phyloP scores from a whole-genome alignment of 148 eudicot genomes.

The Cornus controversa region DNA sequence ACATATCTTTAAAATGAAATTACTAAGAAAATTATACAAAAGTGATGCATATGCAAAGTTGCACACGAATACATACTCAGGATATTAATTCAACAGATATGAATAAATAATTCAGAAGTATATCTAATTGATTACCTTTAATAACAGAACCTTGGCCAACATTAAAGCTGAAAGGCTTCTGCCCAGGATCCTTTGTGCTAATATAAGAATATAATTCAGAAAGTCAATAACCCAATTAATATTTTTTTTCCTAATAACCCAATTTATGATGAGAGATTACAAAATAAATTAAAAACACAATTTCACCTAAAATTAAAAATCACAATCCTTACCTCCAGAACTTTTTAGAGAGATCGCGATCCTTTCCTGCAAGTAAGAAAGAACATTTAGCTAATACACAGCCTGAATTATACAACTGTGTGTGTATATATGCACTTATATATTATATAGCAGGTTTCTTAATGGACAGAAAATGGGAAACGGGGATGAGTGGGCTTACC shows the following conservation, averaged over 20 bases:
- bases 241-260: too few species aligned
- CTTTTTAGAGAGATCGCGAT: background rate
- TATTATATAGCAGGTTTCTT: background rate
- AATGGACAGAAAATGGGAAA: background rate
- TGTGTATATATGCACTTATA: background rate
- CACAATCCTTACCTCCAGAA: background rate
- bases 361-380: constrained; percentile 41
- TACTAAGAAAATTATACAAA: too few species aligned
- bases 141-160: background rate
- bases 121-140: background rate
- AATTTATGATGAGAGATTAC: background rate
- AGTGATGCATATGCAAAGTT: too few species aligned
- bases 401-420: background rate
- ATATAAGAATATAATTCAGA: too few species aligned
- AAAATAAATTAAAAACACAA: background rate
- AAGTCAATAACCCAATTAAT: background rate
- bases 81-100: background rate
- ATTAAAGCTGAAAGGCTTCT: background rate
- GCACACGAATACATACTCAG: background rate
- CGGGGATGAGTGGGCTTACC: constrained; percentile 33
- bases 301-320: too few species aligned
- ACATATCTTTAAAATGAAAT: too few species aligned
- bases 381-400: background rate
- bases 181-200: background rate
- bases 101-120: background rate